A percentile compares a stretch with the other conserved stretches of the same genome.
phyloP scores from a whole-genome alignment of 1,284 basidiomycete genomes.

The Ganoderma sinense region DNA sequence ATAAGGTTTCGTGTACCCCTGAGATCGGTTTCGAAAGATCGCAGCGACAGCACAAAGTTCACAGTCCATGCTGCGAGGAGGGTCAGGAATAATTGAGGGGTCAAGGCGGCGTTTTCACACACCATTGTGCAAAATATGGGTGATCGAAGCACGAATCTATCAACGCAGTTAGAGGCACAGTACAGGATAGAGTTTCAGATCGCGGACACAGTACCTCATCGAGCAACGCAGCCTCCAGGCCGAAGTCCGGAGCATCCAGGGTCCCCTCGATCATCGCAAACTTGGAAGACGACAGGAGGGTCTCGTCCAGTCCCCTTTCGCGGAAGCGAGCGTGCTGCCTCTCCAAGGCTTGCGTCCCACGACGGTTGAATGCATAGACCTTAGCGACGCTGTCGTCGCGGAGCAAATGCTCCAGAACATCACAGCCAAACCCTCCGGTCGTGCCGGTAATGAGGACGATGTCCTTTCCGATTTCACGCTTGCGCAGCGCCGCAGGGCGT shows the following conservation, averaged over 20 bases:
- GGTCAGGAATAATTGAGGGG: background rate
- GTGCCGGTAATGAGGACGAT: conserved; percentile 37
- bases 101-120: background rate
- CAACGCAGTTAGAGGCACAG: background rate
- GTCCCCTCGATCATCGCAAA: conserved; percentile 45
- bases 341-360: conserved; percentile 13
- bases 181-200: background rate
- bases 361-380: conserved; percentile 34
- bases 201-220: conserved; percentile 31
- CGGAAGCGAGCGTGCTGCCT: conserved; percentile 40
- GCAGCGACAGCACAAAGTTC: conserved; percentile 42
- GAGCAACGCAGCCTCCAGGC: conserved; percentile 36
- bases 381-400: conserved; percentile 15
- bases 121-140: conserved; percentile 31
- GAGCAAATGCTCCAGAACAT: conserved; percentile 30
- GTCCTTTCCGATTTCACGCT: conserved; percentile 11
- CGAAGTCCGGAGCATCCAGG: conserved; percentile 37
- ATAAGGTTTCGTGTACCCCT: conserved; percentile 28
- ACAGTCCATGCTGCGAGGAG: conserved; percentile 42
- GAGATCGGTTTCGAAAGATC: conserved; percentile 32
- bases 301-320: conserved; percentile 38
- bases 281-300: conserved; percentile 35
- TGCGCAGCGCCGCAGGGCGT: conserved; percentile 1
- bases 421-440: conserved; percentile 33
- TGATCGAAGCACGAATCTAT: background rate